Evolutionary conservation across 2,329 filamentous ascomycete genomes (phyloP).

Genomic region (Myrmaecium sp.): DNA sequence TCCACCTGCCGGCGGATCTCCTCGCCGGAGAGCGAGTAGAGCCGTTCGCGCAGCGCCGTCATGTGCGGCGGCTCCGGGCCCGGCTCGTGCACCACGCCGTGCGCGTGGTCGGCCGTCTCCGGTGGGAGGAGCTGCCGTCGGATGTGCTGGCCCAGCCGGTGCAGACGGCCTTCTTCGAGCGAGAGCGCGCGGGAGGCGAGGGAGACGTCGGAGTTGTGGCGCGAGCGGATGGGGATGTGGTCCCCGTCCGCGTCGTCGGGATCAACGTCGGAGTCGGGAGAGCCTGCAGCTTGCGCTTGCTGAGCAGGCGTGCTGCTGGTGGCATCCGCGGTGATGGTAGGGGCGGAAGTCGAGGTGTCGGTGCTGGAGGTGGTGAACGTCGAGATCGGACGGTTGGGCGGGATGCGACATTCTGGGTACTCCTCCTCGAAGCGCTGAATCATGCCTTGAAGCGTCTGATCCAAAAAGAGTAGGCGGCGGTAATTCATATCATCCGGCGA

Average conservation of each 20-base stretch:
- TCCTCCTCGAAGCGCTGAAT: conserved; percentile 94
- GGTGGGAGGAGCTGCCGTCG: conserved; percentile 44
- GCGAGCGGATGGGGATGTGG: conserved; percentile 30
- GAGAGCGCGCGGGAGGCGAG: conserved; percentile 47
- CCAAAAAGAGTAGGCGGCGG: conserved; percentile 67
- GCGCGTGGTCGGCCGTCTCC: conserved; percentile 9
- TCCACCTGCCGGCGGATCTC: conserved; percentile 24
- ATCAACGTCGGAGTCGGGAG: conserved; percentile 24
- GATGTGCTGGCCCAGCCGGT: conserved; percentile 49
- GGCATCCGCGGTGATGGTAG: conserved; percentile 7
- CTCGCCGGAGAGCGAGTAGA: conserved; percentile 46
- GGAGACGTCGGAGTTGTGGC: conserved; percentile 50
- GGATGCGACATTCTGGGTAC: conserved; percentile 68
- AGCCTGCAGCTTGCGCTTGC: conserved; percentile 3
- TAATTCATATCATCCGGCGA: conserved; percentile 59
- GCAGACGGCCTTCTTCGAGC: conserved; percentile 53
- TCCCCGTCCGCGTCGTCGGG: conserved; percentile 17
- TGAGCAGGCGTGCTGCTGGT: conserved; percentile 8
- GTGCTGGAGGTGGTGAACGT: conserved; percentile 15
- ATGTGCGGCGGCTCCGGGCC: conserved; percentile 22
- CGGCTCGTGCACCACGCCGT: conserved; percentile 20
- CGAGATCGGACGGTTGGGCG: conserved; percentile 10
- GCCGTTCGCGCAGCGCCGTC: conserved; percentile 37
- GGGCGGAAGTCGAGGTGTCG: conserved; percentile 5
- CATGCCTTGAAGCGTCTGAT: conserved; percentile 74